Conservation (phyloP, 176 grass and related monocot species). For the Thalia dealbata region DNA sequence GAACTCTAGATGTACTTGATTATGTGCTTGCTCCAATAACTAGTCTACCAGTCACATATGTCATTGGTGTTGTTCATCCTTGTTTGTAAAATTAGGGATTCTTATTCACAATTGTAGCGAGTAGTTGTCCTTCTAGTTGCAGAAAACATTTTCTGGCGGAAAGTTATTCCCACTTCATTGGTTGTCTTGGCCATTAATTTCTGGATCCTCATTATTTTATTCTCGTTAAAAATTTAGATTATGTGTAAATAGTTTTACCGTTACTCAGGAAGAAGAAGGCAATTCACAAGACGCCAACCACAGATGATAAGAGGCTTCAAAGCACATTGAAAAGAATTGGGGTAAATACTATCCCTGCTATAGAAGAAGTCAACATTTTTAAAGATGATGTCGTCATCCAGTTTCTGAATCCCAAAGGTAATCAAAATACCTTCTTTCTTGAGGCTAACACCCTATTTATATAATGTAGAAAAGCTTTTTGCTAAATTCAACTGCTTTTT, state of each 20-base stretch:
- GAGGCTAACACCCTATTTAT: neutral
- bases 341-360: slow-evolving; percentile 9
- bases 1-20: too few species aligned
- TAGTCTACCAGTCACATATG: too few species aligned
- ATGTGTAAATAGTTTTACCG: neutral
- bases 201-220: too few species aligned
- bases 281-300: slow-evolving; percentile 7
- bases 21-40: too few species aligned
- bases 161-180: too few species aligned
- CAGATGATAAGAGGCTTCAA: slow-evolving; percentile 15
- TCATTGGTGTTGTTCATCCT: too few species aligned
- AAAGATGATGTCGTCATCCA: slow-evolving; percentile 14
- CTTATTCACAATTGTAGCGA: too few species aligned
- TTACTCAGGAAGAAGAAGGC: slow-evolving; percentile 11
- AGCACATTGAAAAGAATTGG: slow-evolving; percentile 16
- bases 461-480: neutral
- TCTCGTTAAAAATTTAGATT: too few species aligned
- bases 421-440: neutral
- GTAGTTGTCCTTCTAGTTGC: too few species aligned
- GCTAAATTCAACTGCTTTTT: neutral
- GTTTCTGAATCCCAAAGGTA: slow-evolving; percentile 12
- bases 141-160: too few species aligned
- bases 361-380: slow-evolving; percentile 15
- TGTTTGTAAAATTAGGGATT: too few species aligned
- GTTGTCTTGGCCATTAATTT: too few species aligned